A percentile compares a stretch with the other conserved stretches of the same genome.
These are phyloP conservation scores for Talinum fruticosum DNA, from an alignment of 148 eudicot species.

Conservation along the genomic window DNA sequence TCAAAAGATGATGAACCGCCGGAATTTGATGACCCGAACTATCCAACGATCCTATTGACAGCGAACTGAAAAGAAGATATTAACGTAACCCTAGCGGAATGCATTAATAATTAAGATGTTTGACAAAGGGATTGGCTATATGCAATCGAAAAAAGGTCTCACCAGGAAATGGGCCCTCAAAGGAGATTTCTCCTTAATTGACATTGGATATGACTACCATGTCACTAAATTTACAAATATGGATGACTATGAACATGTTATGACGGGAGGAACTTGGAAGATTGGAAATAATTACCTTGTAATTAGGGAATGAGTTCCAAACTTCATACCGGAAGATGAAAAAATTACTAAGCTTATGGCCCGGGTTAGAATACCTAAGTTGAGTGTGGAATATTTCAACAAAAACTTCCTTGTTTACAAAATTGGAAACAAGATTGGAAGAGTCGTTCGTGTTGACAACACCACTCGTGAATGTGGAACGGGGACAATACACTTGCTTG, in stretches of 20 bases:
- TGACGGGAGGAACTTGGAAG: neutral
- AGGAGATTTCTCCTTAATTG: neutral
- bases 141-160: neutral
- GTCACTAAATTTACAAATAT: neutral
- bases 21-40: no score
- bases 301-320: neutral
- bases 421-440: neutral
- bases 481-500: neutral
- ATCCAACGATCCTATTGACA: no score
- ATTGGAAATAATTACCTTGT: neutral
- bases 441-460: neutral
- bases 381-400: neutral
- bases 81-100: no score
- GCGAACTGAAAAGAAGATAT: no score
- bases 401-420: neutral
- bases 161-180: neutral
- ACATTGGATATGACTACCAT: neutral
- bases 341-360: no score
- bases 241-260: neutral
- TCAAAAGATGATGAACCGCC: no score
- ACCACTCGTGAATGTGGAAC: neutral
- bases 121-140: neutral
- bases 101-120: no score
- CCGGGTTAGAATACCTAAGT: neutral
- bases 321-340: neutral